These are phyloP conservation scores for Alternaria ethzedia DNA, from an alignment of 2,329 filamentous ascomycete species.

Conservation along the genomic window DNA sequence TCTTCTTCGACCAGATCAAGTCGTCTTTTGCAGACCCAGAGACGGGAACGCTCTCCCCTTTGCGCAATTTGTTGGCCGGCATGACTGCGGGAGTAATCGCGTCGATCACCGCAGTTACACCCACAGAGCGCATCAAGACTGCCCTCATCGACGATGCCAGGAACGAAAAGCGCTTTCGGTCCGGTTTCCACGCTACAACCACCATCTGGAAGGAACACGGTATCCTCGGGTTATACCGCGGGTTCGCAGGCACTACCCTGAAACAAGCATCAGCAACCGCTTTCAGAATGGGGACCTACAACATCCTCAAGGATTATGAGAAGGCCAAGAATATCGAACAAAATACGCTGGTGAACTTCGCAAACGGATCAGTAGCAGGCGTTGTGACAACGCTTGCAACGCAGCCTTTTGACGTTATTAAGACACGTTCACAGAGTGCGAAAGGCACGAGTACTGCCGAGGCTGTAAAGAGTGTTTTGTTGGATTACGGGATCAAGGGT, in stretches of 20 bases:
- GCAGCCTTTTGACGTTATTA: conserved; percentile 68
- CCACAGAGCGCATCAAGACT: conserved; percentile 72
- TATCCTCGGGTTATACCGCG: conserved; percentile 62
- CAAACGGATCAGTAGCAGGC: conserved; percentile 66
- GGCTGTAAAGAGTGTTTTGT: conserved; percentile 61
- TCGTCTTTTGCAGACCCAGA: conserved; percentile 62
- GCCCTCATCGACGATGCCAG: conserved; percentile 69
- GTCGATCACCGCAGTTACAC: conserved; percentile 69
- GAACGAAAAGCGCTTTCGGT: conserved; percentile 56
- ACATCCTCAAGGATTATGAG: conserved; percentile 67
- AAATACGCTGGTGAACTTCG: conserved; percentile 64
- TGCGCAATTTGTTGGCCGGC: conserved; percentile 66
- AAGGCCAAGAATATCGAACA: conserved; percentile 56
- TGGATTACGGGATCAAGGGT: conserved; percentile 64
- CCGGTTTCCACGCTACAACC: conserved; percentile 58
- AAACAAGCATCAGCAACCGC: conserved; percentile 69
- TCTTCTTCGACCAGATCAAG: conserved; percentile 71
- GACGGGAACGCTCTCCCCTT: conserved; percentile 62
- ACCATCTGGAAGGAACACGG: conserved; percentile 61
- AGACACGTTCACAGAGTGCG: conserved; percentile 68
- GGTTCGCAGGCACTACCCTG: conserved; percentile 65
- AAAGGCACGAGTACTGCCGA: conserved; percentile 64
- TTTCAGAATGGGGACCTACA: conserved; percentile 68
- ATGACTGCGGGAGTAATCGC: conserved; percentile 69
- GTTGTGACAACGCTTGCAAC: conserved; percentile 65